Conservation (phyloP, 352 stramenopile species). For the Pythium pectinolyticum region DNA sequence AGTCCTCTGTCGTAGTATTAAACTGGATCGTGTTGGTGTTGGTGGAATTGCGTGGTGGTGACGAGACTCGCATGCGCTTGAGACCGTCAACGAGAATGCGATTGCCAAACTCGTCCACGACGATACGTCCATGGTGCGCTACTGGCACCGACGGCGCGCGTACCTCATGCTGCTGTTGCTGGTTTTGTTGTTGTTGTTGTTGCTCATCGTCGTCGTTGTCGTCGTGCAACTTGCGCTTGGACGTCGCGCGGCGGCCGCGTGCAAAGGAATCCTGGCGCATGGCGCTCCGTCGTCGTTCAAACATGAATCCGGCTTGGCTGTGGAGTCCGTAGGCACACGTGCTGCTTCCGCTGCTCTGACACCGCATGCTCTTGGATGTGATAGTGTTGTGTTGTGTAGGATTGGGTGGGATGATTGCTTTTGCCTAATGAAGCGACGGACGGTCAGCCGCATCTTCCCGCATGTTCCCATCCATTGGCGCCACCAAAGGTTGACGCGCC, state of each 20-base stretch:
- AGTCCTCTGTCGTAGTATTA: conserved; percentile 21
- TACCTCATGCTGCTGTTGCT: conserved; percentile 4
- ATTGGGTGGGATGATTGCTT: no score
- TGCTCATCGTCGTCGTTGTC: conserved; percentile 18
- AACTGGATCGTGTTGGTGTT: no score
- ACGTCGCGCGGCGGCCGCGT: conserved; percentile 29
- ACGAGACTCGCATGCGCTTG: conserved; percentile 72
- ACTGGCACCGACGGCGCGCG: no score
- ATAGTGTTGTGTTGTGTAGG: background rate
- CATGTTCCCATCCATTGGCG: no score
- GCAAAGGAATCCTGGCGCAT: conserved; percentile 56
- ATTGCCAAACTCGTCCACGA: conserved; percentile 25
- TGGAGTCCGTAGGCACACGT: conserved; percentile 43
- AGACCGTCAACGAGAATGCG: conserved; percentile 52
- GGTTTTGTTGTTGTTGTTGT: background rate
- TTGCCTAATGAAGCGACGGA: no score
- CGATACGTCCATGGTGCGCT: conserved; percentile 5
- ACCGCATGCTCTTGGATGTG: conserved; percentile 9
- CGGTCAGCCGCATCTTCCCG: background rate
- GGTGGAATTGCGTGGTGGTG: conserved; percentile 26
- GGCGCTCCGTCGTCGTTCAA: conserved; percentile 39
- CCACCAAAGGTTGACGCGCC: background rate
- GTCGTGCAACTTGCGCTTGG: conserved; percentile 46
- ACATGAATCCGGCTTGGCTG: conserved; percentile 39
- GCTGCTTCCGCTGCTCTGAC: background rate